Evolutionary conservation across 2,329 filamentous ascomycete species (phyloP).

Genomic region (Colletotrichum sp.): DNA sequence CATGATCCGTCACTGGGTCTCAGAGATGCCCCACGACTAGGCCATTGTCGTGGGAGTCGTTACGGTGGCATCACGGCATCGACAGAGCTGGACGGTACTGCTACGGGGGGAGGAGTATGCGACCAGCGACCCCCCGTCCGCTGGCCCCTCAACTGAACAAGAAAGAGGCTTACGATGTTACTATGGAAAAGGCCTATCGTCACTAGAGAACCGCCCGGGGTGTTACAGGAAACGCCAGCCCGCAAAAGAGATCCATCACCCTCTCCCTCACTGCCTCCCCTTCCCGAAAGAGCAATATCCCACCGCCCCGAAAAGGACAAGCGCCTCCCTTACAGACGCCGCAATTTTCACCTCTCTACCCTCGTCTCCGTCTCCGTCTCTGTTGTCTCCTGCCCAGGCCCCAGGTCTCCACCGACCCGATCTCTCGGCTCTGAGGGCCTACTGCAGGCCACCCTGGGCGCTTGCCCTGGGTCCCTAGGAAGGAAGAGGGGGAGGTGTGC

Average conservation of each 20-base stretch:
- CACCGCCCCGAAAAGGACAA: slow-evolving; percentile 35
- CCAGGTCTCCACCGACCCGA: neutral
- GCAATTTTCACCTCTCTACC: neutral
- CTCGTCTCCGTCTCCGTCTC: neutral
- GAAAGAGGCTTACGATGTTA: neutral
- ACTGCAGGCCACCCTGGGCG: slow-evolving; percentile 31
- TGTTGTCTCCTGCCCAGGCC: neutral
- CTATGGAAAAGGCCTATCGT: neutral
- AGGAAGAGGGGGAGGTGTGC: slow-evolving; percentile 44
- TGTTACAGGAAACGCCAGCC: neutral
- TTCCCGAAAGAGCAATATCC: slow-evolving; percentile 36
- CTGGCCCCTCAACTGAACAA: neutral
- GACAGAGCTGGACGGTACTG: neutral
- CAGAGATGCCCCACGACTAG: neutral
- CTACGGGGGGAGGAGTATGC: neutral
- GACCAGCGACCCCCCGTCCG: neutral
- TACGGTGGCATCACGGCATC: neutral
- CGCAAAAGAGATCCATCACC: neutral
- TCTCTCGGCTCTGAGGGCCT: slow-evolving; percentile 10
- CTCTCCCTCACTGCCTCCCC: slow-evolving; percentile 17
- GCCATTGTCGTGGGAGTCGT: neutral
- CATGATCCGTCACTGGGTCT: slow-evolving; percentile 12
- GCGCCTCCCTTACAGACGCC: slow-evolving; percentile 25
- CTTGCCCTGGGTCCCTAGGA: slow-evolving; percentile 27
- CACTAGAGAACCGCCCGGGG: slow-evolving; percentile 9